Evolutionary conservation across 2,329 filamentous ascomycete genomes (phyloP).

Genomic region (Fusarium mangiferae): DNA sequence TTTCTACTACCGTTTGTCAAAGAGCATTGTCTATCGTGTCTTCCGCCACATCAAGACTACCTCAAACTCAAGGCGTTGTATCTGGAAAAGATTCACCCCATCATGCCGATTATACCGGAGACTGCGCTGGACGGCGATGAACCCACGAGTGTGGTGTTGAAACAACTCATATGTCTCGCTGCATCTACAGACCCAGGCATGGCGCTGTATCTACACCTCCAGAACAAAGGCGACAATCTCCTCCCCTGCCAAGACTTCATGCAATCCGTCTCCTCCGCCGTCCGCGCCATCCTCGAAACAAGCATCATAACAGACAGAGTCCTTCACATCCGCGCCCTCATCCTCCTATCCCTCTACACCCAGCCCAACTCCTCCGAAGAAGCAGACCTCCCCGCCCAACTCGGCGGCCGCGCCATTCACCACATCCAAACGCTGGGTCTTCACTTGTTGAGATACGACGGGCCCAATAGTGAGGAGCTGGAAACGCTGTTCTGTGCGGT

Average conservation of each 20-base stretch:
- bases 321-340: slow-evolving; percentile 63
- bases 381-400: slow-evolving; percentile 63
- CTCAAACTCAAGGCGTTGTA: slow-evolving; percentile 58
- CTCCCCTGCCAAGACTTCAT: slow-evolving; percentile 61
- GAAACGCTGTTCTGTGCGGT: slow-evolving; percentile 66
- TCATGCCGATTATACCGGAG: slow-evolving; percentile 63
- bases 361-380: slow-evolving; percentile 65
- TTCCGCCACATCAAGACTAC: slow-evolving; percentile 60
- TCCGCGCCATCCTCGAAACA: slow-evolving; percentile 62
- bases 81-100: slow-evolving; percentile 63
- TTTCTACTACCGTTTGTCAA: slow-evolving; percentile 56
- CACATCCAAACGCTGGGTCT: slow-evolving; percentile 66
- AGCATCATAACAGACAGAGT: slow-evolving; percentile 65
- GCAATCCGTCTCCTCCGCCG: slow-evolving; percentile 58
- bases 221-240: slow-evolving; percentile 50
- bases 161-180: slow-evolving; percentile 66
- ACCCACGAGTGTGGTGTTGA: slow-evolving; percentile 56
- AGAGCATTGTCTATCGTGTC: slow-evolving; percentile 58
- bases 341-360: slow-evolving; percentile 68
- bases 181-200: slow-evolving; percentile 62
- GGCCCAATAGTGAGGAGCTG: slow-evolving; percentile 53
- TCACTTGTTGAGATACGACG: slow-evolving; percentile 59
- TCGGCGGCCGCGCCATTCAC: slow-evolving; percentile 65
- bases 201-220: slow-evolving; percentile 56
- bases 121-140: slow-evolving; percentile 47